A percentile compares a stretch with the other conserved stretches of the same genome.
Evolutionary conservation across 352 stramenopile genomes (phyloP).

Genomic region (Globisporangium spinosum): DNA sequence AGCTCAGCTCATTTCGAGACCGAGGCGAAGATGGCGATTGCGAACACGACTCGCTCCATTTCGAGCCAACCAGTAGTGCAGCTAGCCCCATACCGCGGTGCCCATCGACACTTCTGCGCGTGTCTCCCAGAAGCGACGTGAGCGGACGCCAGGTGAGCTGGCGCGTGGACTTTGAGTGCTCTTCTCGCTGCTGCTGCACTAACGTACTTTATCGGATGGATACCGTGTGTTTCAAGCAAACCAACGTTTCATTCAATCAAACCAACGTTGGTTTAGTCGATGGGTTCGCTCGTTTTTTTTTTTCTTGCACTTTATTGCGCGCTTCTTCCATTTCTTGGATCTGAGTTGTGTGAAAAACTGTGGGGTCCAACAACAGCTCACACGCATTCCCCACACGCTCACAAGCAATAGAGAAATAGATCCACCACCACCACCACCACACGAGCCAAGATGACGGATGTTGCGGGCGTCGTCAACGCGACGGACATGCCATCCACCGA

Average conservation of each 20-base stretch:
- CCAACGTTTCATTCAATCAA: background rate
- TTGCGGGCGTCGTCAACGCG: background rate
- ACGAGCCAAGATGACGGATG: background rate
- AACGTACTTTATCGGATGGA: background rate
- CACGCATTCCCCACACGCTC: background rate
- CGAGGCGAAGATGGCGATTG: background rate
- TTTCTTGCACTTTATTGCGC: background rate
- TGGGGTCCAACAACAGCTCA: background rate
- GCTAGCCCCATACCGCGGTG: background rate
- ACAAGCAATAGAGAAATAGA: background rate
- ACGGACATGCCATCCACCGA: constrained; percentile 13
- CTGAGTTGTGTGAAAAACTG: background rate
- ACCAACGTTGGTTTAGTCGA: background rate
- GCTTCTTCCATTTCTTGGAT: constrained; percentile 1
- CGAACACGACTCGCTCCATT: background rate
- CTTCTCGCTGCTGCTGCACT: background rate
- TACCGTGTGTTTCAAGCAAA: background rate
- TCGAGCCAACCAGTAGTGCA: background rate
- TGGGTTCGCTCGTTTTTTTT: background rate
- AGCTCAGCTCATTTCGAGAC: background rate
- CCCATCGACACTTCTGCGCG: no score
- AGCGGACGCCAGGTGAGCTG: no score
- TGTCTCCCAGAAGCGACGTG: no score
- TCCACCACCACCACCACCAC: no score
- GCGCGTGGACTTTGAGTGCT: no score